Base-by-base conservation (phyloP, 2,329 filamentous ascomycete genomes). In the Metarhizium sp. region DNA sequence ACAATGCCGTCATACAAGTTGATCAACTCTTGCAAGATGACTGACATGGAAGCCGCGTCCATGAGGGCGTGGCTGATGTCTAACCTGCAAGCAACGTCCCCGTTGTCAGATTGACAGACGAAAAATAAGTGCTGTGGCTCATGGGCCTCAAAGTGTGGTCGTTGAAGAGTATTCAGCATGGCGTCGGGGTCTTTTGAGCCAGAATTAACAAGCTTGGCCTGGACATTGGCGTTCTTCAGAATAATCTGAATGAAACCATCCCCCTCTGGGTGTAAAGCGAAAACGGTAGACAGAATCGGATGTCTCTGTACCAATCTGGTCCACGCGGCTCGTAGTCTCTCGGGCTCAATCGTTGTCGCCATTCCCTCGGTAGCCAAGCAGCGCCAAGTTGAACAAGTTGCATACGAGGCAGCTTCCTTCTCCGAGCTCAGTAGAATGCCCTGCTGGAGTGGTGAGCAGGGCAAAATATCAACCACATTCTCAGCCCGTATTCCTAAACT, bases 31-130 rank as follows among this genome's bases (percentile, higher is more conserved):
- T 59, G 51, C 4, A 71, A 59, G 7, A 72, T 49, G 14, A 69
- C 61, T 6, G 56, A 50, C 5, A 63, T 57, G 2, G 68, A 68
- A 6, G 62, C 55, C 5, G 66, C 68, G 13, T 71, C 69, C 2
- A 64, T 61, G 16, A 70, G 56, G 1, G 62, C 61, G 51, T 71
- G 69, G 50, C 63, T 70, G 46, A 71, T 64, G 18, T 71, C 69
- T 0, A 70, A 55, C 13, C 59, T 42, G 14, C 60, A 63, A 45
- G 63, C 64, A 30, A 65, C 58, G 10, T 58, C 57, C 1, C 61
- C 60, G 1, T 13, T 14, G 1, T 18, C 16, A 4, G 50, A 54
- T 25, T 54, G 53, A 49, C 60, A 60, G 20, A 63, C 55, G 4
- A 55, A 57, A 8, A 63, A 50, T 2, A 53, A 32, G 43, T 59